A percentile compares a stretch with the other conserved stretches of the same genome.
Evolutionary conservation across 1,139 yeast genomes (phyloP).

Genomic region (Geotrichum candidum): DNA sequence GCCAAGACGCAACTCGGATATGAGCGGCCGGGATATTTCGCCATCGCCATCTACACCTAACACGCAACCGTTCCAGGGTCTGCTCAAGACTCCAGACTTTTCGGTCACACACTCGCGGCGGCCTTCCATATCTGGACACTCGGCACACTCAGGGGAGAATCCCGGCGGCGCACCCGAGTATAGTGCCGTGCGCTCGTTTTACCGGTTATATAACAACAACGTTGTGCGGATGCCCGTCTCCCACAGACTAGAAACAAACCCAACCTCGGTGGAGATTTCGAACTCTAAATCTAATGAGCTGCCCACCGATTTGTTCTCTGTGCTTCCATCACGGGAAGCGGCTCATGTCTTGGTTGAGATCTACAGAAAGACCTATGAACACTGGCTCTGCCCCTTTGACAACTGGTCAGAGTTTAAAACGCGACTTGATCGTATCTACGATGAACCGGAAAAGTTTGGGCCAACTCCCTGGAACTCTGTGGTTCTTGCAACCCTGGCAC

Average conservation of each 20-base stretch:
- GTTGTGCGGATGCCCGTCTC: slow-evolving; percentile 8
- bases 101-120: slow-evolving; percentile 4
- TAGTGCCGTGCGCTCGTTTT: slow-evolving; percentile 1
- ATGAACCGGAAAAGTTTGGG: slow-evolving; percentile 9
- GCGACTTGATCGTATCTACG: slow-evolving; percentile 19
- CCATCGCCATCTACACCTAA: slow-evolving; percentile 6
- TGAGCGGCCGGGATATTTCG: slow-evolving; percentile 1
- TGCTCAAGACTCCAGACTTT: slow-evolving; percentile 13
- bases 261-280: neutral
- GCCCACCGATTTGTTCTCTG: neutral
- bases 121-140: neutral
- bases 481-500: slow-evolving; percentile 25
- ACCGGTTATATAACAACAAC: slow-evolving; percentile 1
- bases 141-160: neutral
- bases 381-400: slow-evolving; percentile 26
- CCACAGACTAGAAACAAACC: neutral
- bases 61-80: neutral
- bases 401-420: slow-evolving; percentile 25
- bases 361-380: slow-evolving; percentile 23
- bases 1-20: slow-evolving; percentile 8
- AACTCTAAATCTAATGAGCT: neutral
- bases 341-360: slow-evolving; percentile 15
- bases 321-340: slow-evolving; percentile 10
- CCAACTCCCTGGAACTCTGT: slow-evolving; percentile 23
- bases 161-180: slow-evolving; percentile 1